Base-by-base conservation (phyloP, 495 filamentous ascomycete species). In the Xylaria bambusicola region DNA sequence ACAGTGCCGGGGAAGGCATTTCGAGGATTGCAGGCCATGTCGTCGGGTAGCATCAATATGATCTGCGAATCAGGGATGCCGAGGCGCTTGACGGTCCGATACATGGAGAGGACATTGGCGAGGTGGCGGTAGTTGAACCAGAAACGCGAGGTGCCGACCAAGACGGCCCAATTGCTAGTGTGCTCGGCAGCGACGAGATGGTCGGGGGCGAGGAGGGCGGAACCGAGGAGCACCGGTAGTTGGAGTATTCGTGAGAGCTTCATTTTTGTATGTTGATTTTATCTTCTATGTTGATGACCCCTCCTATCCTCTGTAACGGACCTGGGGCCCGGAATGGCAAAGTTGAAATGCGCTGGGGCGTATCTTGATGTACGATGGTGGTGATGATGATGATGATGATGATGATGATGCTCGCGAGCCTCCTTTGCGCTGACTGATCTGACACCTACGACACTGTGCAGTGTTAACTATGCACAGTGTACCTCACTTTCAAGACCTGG, bases 81-180 rank as follows among this genome's bases (percentile, higher is more conserved):
- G 40, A 98, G 87, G 18, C 94, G 90, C 78, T 98, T 98, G 55
- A 98, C 94, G 64, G 95, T 98, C 66, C 94, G 91, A 79, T 98
- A 98, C 51, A 98, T 84, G 50, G 94, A 97, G 50, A 98, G 87
- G 50, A 96, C 93, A 80, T 98, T 98, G 69, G 95, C 93, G 36
- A 98, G 86, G 69, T 98, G 94, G 41, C 94, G 90, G 77, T 98
- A 98, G 77, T 98, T 98, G 85, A 98, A 98, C 94, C 94, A 98
- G 80, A 98, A 98, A 56, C 94, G 88, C 7, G 95, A 98, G n/a
- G 94, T 98, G 45, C 88, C 93, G 35, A 98, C 94, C 7, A 98
- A 86, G 46, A 98, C 94, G 2, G 94, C 94, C 95, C 95, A 98
- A 72, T 98, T 98, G 62, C 90, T 96, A 0, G 95, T 98, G 74